Evolutionary conservation across 768 basidiomycete genomes (phyloP), one percentile per base, ranked within the genome.

Genomic region (Chiua virens): DNA sequence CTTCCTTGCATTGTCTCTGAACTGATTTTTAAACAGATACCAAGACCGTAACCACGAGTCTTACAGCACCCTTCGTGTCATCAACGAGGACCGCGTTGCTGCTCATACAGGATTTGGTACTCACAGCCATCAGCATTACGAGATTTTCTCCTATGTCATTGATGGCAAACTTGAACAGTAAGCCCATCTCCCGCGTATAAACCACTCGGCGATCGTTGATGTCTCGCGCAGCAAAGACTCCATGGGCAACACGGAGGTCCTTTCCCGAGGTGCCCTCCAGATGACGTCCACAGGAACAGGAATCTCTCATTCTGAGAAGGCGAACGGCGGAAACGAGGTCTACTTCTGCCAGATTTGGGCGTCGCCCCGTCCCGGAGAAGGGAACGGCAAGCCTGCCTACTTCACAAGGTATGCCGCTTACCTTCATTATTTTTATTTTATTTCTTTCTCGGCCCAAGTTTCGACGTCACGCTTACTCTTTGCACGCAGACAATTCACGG

Each of bases 251-350:
- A 79, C 80, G 47, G 96, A 98, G 67, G 77, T 94, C 51, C 81
- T 98, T 64, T 85, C 85, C 65, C 83, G 92, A 15, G 96, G 96
- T 1, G 88, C 92, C 59, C 59, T 98, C 28, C 95, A 98, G 68
- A 82, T 97, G 73, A 94, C 94, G 3, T 92, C 88, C 2, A 85
- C 95, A 0, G 95, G 95, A 10, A 94, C 87, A 0, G 96, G 96
- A 4, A 96, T 98, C 61, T 77, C 83, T 0, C 95, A 98, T 68
- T 86, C 85, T 27, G 86, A 87, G 58, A 80, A 79, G 61, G 77
- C 73, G 18, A 64, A 86, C 61, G 80, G 82, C 18, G 50, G 68
- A 20, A 50, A 73, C 53, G 69, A 71, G 38, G 75, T 74, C 6
- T 78, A 87, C 66, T 85, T 87, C 69, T 71, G 86, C 8, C 87